Evolutionary conservation across 352 stramenopile genomes (phyloP).

Genomic region (Globisporangium cystogenes): DNA sequence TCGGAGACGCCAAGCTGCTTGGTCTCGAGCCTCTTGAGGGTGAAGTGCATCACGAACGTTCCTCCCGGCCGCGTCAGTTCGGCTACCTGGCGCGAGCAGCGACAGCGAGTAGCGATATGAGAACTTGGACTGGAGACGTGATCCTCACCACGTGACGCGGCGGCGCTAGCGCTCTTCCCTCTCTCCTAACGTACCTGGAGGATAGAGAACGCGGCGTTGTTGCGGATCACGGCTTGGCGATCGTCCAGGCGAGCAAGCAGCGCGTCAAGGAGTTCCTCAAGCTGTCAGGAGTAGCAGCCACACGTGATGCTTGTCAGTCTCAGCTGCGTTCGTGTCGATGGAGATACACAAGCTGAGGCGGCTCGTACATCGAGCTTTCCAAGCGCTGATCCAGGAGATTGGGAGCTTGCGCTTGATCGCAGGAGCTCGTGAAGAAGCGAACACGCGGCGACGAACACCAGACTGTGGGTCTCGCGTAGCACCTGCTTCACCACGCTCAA

Average conservation of each 20-base stretch:
- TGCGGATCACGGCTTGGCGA: conserved; percentile 16
- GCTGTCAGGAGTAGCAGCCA: conserved; percentile 5
- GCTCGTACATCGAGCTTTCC: conserved; percentile 2
- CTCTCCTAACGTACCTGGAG: conserved; percentile 15
- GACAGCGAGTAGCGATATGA: conserved; percentile 8
- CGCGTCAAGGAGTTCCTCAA: conserved; percentile 8
- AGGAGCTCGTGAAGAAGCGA: conserved; percentile 13
- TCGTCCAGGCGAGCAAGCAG: conserved; percentile 19
- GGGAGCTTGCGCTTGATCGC: not conserved
- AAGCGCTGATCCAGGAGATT: not conserved
- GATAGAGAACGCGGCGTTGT: conserved; percentile 25
- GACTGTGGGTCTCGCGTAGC: conserved; percentile 12
- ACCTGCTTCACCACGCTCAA: conserved; percentile 7
- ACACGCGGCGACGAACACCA: conserved; percentile 26
- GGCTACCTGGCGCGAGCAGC: conserved; percentile 13
- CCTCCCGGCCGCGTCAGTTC: conserved; percentile 24
- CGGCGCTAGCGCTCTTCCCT: not conserved
- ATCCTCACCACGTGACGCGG: not conserved
- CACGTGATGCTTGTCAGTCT: not conserved
- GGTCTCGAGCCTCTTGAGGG: conserved; percentile 24
- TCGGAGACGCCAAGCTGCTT: conserved; percentile 11
- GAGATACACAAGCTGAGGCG: not conserved
- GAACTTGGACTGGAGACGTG: no score
- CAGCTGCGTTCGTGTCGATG: not conserved
- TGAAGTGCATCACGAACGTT: conserved; percentile 33